Conservation (phyloP, 768 basidiomycete species). For the Suillus tomentosus region DNA sequence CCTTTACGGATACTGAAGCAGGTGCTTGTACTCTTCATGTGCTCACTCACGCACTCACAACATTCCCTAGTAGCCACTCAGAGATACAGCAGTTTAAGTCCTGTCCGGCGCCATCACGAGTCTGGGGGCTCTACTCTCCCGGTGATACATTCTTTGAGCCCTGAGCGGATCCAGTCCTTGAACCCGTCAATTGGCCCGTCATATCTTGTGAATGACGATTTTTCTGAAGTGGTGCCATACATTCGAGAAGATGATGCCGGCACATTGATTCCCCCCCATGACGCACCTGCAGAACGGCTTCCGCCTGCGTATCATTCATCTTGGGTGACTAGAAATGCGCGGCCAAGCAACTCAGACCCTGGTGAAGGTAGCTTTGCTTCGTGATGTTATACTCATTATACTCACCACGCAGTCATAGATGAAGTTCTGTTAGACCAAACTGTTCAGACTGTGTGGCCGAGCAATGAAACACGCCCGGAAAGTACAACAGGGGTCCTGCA, state of each 20-base stretch:
- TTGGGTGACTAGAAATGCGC: neutral
- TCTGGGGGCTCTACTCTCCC: neutral
- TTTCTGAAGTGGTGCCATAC: neutral
- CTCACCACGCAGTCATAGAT: neutral
- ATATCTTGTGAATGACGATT: neutral
- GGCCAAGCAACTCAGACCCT: neutral
- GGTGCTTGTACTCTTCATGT: neutral
- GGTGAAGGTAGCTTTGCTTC: slow-evolving; percentile 3
- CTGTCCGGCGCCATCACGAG: neutral
- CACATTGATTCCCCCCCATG: slow-evolving; percentile 1
- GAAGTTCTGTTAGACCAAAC: too few relatives aligned
- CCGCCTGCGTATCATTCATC: slow-evolving; percentile 4
- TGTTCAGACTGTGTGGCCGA: neutral
- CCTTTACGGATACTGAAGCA: neutral
- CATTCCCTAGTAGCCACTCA: neutral
- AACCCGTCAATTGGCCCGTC: neutral
- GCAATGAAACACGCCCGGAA: neutral
- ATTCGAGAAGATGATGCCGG: slow-evolving; percentile 5
- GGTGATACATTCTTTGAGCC: neutral
- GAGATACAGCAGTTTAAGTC: neutral
- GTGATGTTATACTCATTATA: neutral
- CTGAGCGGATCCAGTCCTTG: neutral
- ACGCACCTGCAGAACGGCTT: neutral
- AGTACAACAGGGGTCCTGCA: neutral
- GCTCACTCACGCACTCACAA: neutral